phyloP scores from a whole-genome alignment of 176 grass and related monocot genomes.

The Aegilops sharonensis region DNA sequence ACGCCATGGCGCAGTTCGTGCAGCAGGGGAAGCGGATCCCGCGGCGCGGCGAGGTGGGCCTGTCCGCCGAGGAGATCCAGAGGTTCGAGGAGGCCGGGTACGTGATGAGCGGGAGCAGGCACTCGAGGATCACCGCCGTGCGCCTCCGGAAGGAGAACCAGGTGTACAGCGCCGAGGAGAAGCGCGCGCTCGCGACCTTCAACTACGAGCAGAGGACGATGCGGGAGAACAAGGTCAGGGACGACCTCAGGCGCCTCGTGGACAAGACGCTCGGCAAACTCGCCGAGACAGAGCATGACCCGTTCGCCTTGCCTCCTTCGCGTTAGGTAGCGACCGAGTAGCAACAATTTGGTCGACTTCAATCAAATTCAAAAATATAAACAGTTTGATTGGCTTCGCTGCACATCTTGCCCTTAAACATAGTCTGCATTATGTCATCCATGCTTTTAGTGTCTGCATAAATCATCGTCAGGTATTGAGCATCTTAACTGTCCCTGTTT shows the following conservation, averaged over 20 bases:
- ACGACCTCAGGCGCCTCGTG: constrained; percentile 45
- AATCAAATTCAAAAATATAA: background rate
- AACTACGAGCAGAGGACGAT: constrained; percentile 61
- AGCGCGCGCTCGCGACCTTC: constrained; percentile 53
- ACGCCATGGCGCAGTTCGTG: constrained; percentile 71
- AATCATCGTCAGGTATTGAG: background rate
- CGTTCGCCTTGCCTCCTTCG: constrained; percentile 10
- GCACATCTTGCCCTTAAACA: background rate
- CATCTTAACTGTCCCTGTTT: too few species aligned
- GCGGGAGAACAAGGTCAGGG: constrained; percentile 57
- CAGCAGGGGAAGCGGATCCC: constrained; percentile 73
- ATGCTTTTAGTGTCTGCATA: background rate
- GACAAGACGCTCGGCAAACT: constrained; percentile 48
- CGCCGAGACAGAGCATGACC: constrained; percentile 25
- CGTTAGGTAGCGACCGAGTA: background rate
- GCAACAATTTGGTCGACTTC: background rate
- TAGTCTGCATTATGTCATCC: background rate
- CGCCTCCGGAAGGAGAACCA: constrained; percentile 62
- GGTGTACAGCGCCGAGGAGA: constrained; percentile 71
- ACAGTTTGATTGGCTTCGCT: background rate
- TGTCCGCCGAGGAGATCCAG: constrained; percentile 63
- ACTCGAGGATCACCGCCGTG: constrained; percentile 60
- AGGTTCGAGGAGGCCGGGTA: constrained; percentile 58
- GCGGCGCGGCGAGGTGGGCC: constrained; percentile 58
- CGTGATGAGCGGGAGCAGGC: constrained; percentile 67